Conservation (phyloP, 768 basidiomycete genomes). For the Kondoa malvinella region DNA sequence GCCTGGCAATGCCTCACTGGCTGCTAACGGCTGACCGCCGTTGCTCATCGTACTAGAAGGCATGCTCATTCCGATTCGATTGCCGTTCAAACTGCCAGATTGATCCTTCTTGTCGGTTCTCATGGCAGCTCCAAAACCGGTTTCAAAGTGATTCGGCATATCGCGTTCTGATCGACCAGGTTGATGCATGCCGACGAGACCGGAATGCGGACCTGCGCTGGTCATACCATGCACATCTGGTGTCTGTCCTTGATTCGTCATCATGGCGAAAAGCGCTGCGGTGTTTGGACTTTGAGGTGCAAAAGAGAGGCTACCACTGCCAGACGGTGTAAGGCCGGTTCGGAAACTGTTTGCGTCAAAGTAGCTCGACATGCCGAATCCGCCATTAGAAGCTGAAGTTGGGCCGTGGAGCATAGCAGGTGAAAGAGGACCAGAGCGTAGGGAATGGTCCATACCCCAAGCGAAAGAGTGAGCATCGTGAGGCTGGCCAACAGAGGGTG, state of each 20-base stretch:
- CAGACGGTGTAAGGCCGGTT: slow-evolving; percentile 61
- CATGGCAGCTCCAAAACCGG: background rate
- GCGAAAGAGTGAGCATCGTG: slow-evolving; percentile 43
- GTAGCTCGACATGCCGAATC: slow-evolving; percentile 14
- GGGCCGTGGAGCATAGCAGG: slow-evolving; percentile 93
- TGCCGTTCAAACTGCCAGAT: background rate
- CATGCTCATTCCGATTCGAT: background rate
- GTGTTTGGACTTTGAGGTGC: slow-evolving; percentile 75
- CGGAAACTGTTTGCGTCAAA: slow-evolving; percentile 59
- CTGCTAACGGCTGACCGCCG: background rate
- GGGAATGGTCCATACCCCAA: slow-evolving; percentile 50
- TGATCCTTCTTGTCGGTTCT: background rate
- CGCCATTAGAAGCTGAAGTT: slow-evolving; percentile 33
- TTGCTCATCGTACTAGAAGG: background rate
- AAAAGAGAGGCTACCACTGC: slow-evolving; percentile 52
- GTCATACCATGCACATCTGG: background rate
- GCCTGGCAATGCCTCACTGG: background rate
- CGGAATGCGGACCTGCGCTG: background rate
- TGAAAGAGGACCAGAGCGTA: slow-evolving; percentile 81
- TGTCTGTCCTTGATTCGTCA: slow-evolving; percentile 41
- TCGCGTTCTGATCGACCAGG: background rate
- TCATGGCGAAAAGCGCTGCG: slow-evolving; percentile 79
- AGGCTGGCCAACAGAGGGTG: slow-evolving; percentile 29
- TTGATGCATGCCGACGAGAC: background rate
- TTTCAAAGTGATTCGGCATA: slow-evolving; percentile 7